Percentiles rank a stretch among this genome's conserved stretches.
These are phyloP conservation scores for Cercospora sp. DNA, from an alignment of 2,329 filamentous ascomycete genomes.

Conservation along the genomic window DNA sequence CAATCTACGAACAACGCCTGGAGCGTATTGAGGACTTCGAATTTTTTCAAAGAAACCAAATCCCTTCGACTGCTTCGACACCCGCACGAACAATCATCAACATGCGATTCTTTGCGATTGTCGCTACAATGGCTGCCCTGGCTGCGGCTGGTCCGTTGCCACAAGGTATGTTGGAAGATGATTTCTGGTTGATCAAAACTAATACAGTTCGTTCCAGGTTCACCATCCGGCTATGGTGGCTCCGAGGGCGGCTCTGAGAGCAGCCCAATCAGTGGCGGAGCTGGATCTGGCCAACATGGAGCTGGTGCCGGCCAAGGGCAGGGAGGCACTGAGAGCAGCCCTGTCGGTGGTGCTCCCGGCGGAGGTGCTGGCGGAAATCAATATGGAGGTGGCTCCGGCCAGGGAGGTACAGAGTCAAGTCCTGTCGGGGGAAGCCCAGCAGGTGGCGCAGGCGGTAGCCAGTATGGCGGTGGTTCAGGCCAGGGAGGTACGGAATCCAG, in stretches of 20 bases:
- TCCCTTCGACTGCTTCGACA: background rate
- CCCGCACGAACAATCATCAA: background rate
- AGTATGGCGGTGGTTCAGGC: background rate
- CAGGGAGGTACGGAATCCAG: background rate
- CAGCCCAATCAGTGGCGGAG: background rate
- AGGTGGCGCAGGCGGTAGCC: background rate
- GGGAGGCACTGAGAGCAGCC: background rate
- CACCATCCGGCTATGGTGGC: background rate
- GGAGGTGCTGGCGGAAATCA: background rate
- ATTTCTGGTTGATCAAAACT: background rate
- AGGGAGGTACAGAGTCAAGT: background rate
- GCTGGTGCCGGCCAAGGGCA: background rate
- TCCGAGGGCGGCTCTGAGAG: background rate
- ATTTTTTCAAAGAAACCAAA: background rate
- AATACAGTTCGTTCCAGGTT: background rate
- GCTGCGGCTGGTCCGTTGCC: slow-evolving; percentile 8
- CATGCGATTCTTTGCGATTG: slow-evolving; percentile 13
- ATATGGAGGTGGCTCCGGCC: background rate
- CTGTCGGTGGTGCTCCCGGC: background rate
- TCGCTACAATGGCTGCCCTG: slow-evolving; percentile 10
- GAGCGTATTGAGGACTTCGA: background rate
- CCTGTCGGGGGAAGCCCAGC: background rate
- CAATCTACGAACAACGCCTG: background rate
- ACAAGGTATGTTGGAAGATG: background rate
- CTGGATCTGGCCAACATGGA: background rate